These are phyloP conservation scores for Hysterangium stoloniferum DNA, from an alignment of 768 basidiomycete genomes.

Conservation along the genomic window DNA sequence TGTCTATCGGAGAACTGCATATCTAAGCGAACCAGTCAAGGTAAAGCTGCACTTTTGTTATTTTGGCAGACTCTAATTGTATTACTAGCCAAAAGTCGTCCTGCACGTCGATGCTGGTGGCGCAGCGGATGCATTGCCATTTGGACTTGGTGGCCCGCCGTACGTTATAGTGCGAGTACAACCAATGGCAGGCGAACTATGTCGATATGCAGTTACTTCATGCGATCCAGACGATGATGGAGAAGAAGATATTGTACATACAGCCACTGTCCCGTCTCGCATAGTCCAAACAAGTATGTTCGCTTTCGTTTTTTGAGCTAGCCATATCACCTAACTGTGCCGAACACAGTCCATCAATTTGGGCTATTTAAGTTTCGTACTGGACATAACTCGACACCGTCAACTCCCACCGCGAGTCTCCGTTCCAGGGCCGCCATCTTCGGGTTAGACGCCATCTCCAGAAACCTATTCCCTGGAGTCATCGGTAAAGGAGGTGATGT, in stretches of 20 bases:
- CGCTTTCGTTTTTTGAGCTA: conserved; percentile 9
- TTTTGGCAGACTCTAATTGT: conserved; percentile 6
- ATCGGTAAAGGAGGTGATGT: conserved; percentile 55
- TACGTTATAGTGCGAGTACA: conserved; percentile 77
- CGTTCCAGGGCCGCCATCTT: conserved; percentile 76
- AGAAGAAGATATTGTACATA: conserved; percentile 81
- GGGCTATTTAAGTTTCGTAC: conserved; percentile 86
- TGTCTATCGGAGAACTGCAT: conserved; percentile 75
- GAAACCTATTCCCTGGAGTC: conserved; percentile 78
- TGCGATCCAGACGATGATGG: conserved; percentile 64
- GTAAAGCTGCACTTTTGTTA: conserved; percentile 36
- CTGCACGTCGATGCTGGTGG: conserved; percentile 78
- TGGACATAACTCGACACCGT: conserved; percentile 66
- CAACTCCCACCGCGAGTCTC: conserved; percentile 75
- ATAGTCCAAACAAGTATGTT: conserved; percentile 76
- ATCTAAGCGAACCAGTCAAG: conserved; percentile 73
- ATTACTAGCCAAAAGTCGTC: conserved; percentile 70
- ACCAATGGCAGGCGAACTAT: conserved; percentile 76
- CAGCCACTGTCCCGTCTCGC: conserved; percentile 59
- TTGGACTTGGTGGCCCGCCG: conserved; percentile 62
- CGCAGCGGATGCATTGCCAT: conserved; percentile 67
- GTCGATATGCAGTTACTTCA: conserved; percentile 69
- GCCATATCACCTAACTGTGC: conserved; percentile 3
- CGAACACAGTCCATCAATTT: conserved; percentile 66
- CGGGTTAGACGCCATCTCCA: conserved; percentile 81